Percentiles rank a stretch among this genome's conserved stretches.
Evolutionary conservation across 768 basidiomycete species (phyloP).

Genomic region (Suillus variegatus): DNA sequence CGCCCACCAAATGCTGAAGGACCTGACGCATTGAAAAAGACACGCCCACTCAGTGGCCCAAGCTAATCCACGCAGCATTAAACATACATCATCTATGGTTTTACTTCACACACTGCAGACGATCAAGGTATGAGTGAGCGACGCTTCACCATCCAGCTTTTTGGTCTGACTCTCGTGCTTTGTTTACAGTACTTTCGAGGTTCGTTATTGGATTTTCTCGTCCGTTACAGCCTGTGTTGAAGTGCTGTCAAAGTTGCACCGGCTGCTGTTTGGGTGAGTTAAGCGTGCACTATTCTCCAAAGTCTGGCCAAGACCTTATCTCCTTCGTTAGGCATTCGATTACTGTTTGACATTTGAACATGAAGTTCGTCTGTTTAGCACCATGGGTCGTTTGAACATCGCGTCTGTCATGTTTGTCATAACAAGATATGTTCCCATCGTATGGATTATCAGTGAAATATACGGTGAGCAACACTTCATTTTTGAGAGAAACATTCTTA

Average conservation of each 20-base stretch:
- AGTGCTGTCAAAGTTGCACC: conserved; percentile 9
- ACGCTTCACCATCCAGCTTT: not conserved
- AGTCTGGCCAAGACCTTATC: not conserved
- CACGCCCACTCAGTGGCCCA: not conserved
- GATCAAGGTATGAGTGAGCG: conserved; percentile 9
- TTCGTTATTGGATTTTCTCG: not conserved
- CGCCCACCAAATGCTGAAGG: not conserved
- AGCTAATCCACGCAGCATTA: not conserved
- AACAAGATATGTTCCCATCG: conserved; percentile 13
- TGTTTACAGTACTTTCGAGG: conserved; percentile 14
- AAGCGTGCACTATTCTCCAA: not conserved
- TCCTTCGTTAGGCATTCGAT: conserved; percentile 7
- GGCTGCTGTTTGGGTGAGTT: conserved; percentile 12
- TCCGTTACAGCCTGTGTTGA: not conserved
- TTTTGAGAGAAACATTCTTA: not conserved
- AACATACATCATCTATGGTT: conserved; percentile 4
- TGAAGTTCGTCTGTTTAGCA: conserved; percentile 12
- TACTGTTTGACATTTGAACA: conserved; percentile 14
- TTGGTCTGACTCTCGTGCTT: not conserved
- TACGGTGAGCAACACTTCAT: conserved; percentile 9
- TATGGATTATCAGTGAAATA: conserved; percentile 6
- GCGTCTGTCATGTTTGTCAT: conserved; percentile 11
- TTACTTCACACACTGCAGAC: conserved; percentile 13
- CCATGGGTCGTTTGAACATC: conserved; percentile 4
- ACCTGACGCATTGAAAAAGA: not conserved